These are phyloP conservation scores for Cladophialophora carrionii DNA, from an alignment of 2,329 filamentous ascomycete genomes.

Conservation along the genomic window DNA sequence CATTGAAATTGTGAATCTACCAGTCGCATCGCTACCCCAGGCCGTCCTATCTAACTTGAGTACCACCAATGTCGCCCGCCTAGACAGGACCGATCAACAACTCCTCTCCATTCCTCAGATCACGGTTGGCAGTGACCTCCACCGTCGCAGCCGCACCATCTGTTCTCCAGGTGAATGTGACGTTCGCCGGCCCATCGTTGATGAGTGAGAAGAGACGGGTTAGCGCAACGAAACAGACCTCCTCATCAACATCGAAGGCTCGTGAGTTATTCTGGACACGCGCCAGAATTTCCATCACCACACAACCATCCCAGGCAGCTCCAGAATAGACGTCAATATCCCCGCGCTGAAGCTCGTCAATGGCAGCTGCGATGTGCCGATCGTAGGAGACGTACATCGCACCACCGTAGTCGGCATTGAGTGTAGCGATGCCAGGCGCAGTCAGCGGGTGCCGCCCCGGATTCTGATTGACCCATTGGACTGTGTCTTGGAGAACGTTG, in stretches of 20 bases:
- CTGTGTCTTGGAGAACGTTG: neutral
- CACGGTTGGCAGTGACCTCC: neutral
- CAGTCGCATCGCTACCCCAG: too few species aligned
- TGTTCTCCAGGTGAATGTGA: neutral
- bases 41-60: neutral
- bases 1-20: too few species aligned
- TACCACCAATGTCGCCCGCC: neutral
- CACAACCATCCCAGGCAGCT: neutral
- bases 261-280: neutral
- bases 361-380: neutral
- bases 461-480: neutral
- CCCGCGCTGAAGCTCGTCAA: neutral
- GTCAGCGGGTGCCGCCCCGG: neutral
- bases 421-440: neutral
- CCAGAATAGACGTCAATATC: neutral
- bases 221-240: neutral
- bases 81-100: neutral
- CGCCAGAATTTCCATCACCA: constrained; percentile 3
- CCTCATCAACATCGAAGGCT: neutral
- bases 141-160: neutral
- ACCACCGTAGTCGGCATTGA: neutral
- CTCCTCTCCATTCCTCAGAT: neutral
- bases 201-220: neutral
- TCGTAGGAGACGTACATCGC: neutral
- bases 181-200: neutral